These are phyloP conservation scores for Cucurbita pepo DNA, from an alignment of 306 rosid genomes.

Conservation along the genomic window DNA sequence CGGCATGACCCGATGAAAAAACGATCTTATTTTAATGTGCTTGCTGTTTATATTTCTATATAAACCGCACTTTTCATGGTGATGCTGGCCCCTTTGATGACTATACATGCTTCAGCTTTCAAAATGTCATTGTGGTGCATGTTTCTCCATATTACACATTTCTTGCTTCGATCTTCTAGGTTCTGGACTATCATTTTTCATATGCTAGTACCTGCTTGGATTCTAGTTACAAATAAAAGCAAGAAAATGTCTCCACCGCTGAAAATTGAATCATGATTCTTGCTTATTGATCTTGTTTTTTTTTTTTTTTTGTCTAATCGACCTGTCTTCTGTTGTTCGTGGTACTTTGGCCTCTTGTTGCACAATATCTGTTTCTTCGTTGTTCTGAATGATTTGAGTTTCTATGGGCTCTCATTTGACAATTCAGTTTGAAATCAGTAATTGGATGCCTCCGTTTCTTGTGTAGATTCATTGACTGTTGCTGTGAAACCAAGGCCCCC, in stretches of 20 bases:
- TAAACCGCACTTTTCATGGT: not conserved
- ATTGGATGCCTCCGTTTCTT: not conserved
- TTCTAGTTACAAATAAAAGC: not conserved
- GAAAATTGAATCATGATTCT: not conserved
- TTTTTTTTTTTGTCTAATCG: not conserved
- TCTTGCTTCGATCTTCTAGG: not conserved
- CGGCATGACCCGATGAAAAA: not conserved
- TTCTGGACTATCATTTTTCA: not conserved
- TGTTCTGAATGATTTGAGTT: not conserved
- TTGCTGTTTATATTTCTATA: not conserved
- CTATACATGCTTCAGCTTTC: not conserved
- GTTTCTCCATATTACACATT: not conserved
- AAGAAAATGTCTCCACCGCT: not conserved
- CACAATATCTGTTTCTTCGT: not conserved
- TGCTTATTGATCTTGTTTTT: not conserved
- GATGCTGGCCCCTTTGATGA: not conserved
- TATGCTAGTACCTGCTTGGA: not conserved
- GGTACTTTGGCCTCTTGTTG: not conserved
- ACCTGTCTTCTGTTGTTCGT: not conserved
- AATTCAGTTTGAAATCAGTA: not conserved
- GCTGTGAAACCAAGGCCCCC: slow-evolving; percentile 95
- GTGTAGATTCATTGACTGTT: slow-evolving; percentile 60
- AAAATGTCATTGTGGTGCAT: not conserved
- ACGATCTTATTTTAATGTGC: not conserved
- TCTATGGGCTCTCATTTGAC: not conserved